Conservation (phyloP, 306 rosid species). For the Elaeagnus macrophylla region DNA sequence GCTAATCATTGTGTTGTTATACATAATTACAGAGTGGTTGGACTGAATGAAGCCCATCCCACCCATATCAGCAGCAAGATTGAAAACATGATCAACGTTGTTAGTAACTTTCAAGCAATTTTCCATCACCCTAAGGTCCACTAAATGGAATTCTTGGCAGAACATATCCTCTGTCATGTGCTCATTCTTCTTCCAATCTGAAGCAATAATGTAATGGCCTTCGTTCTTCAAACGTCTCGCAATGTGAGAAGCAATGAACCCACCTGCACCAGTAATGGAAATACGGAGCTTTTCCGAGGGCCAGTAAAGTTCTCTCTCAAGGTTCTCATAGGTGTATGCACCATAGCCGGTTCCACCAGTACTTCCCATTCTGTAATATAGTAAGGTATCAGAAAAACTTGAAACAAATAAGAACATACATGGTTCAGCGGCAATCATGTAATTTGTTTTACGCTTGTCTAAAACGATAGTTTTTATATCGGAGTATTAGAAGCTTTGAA, state of each 20-base stretch:
- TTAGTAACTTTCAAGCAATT: conserved; percentile 80
- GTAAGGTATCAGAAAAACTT: conserved; percentile 13
- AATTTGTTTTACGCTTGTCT: too few species aligned
- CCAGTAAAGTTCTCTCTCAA: conserved; percentile 91
- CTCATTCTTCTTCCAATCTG: conserved; percentile 98
- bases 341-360: conserved; percentile 52
- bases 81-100: conserved; percentile 84
- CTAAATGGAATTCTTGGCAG: conserved; percentile 92
- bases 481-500: too few species aligned
- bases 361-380: conserved; percentile 69
- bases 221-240: conserved; percentile 89
- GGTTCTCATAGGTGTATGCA: conserved; percentile 61
- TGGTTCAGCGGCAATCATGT: not conserved
- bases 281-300: conserved; percentile 79
- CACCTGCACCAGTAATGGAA: conserved; percentile 94
- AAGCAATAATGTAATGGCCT: conserved; percentile 93
- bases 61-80: conserved; percentile 99
- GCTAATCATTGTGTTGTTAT: conserved; percentile 96
- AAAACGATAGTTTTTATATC: too few species aligned
- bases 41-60: conserved; percentile 99
- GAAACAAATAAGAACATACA: conserved; percentile 1
- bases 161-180: conserved; percentile 97
- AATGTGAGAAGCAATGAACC: conserved; percentile 93
- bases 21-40: conserved; percentile 94
- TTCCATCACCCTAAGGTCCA: conserved; percentile 96